A percentile compares a stretch with the other conserved stretches of the same genome.
Evolutionary conservation across 306 rosid genomes (phyloP).

Genomic region (Pterocarpus santalinus): DNA sequence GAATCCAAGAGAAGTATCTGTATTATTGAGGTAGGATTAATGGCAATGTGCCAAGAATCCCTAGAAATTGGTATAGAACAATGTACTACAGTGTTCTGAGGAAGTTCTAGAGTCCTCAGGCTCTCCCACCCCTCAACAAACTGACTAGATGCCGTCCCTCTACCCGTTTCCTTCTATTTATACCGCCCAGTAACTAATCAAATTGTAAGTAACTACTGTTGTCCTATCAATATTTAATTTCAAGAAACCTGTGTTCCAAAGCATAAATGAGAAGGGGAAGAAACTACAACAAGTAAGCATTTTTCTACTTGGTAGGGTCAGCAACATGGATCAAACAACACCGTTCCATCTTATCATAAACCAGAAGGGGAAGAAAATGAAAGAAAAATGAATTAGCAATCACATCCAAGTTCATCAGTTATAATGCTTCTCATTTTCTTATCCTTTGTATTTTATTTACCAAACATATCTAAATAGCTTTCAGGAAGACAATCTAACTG

Average conservation of each 20-base stretch:
- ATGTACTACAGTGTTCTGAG: too few relatives aligned
- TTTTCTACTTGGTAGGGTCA: too few relatives aligned
- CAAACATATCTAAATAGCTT: slow-evolving; percentile 25
- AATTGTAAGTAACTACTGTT: too few relatives aligned
- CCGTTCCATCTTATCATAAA: not conserved
- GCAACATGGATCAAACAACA: too few relatives aligned
- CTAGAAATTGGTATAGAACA: too few relatives aligned
- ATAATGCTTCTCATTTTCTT: slow-evolving; percentile 20
- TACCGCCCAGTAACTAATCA: not conserved
- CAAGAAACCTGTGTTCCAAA: not conserved
- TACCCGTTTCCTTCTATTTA: too few relatives aligned
- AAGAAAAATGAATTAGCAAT: not conserved
- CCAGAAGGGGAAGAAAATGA: not conserved
- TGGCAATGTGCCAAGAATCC: too few relatives aligned
- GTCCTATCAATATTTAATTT: not conserved
- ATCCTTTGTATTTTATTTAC: slow-evolving; percentile 17
- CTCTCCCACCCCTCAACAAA: too few relatives aligned
- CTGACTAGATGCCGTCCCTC: too few relatives aligned
- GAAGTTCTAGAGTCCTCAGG: too few relatives aligned
- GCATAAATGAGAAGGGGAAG: not conserved
- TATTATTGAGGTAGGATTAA: too few relatives aligned
- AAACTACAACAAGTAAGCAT: not conserved
- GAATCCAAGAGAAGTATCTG: too few relatives aligned
- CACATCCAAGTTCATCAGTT: slow-evolving; percentile 13
- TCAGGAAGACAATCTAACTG: slow-evolving; percentile 27